These are phyloP conservation scores for Backusella morwellensis DNA, from an alignment of 192 early-diverging fungal genomes.

Conservation along the genomic window DNA sequence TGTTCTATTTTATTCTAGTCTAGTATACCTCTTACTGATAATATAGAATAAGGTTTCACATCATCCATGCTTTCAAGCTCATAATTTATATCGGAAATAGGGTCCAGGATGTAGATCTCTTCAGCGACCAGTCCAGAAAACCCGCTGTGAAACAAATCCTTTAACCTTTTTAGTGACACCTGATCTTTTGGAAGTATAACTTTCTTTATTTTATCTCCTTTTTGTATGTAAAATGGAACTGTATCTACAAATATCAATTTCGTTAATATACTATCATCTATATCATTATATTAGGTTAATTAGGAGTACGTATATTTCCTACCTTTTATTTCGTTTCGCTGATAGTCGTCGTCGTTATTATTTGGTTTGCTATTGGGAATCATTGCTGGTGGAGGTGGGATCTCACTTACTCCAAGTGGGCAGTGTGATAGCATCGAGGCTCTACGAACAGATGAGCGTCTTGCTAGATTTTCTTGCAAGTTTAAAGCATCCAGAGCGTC, in stretches of 20 bases:
- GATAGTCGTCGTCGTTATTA: not conserved
- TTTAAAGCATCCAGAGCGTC: conserved; percentile 28
- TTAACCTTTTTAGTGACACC: conserved; percentile 43
- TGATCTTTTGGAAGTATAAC: conserved; percentile 39
- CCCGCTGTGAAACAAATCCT: conserved; percentile 66
- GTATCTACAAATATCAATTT: not conserved
- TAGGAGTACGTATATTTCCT: not conserved
- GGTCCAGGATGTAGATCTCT: conserved; percentile 58
- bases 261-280: not conserved
- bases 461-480: conserved; percentile 24
- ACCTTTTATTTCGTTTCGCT: not conserved
- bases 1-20: not conserved
- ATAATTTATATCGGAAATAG: conserved; percentile 47
- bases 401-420: not conserved
- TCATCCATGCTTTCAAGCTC: conserved; percentile 62
- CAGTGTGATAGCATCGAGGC: not conserved
- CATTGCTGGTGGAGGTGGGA: not conserved
- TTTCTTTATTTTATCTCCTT: conserved; percentile 57
- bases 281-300: not conserved
- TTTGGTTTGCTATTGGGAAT: not conserved
- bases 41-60: conserved; percentile 51
- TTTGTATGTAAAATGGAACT: conserved; percentile 50
- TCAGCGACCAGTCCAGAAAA: conserved; percentile 56
- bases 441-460: conserved; percentile 28
- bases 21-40: conserved; percentile 30